These are phyloP conservation scores for Aspergillus quadrilineatus DNA, from an alignment of 2,329 filamentous ascomycete genomes.

Conservation along the genomic window DNA sequence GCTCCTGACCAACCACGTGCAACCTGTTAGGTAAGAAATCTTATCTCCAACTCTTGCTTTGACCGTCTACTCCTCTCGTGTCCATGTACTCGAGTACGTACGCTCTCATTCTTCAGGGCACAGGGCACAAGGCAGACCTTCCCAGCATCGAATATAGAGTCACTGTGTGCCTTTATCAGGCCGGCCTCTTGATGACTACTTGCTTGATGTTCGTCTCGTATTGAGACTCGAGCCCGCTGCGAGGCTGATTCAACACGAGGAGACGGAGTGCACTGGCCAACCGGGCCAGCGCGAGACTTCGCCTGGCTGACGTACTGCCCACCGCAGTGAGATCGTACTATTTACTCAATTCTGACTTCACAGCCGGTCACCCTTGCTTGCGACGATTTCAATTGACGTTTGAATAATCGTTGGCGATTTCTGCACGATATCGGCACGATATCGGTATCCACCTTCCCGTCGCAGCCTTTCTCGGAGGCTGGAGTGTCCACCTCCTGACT, in stretches of 20 bases:
- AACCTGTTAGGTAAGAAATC: slow-evolving; percentile 6
- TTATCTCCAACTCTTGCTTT: slow-evolving; percentile 2
- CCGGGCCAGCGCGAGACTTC: too few relatives aligned
- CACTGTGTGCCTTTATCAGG: neutral
- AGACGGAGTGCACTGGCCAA: neutral
- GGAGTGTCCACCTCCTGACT: too few relatives aligned
- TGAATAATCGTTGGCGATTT: too few relatives aligned
- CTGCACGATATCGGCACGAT: neutral
- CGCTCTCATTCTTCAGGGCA: neutral
- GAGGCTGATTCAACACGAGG: neutral
- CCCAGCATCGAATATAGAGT: neutral
- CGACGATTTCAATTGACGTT: too few relatives aligned
- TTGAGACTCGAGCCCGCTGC: neutral
- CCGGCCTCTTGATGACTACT: neutral
- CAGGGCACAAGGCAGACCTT: slow-evolving; percentile 6
- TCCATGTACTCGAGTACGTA: too few relatives aligned
- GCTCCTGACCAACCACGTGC: neutral
- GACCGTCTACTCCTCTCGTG: neutral
- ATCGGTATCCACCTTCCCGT: too few relatives aligned
- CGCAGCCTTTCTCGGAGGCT: too few relatives aligned
- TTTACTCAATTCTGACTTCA: too few relatives aligned
- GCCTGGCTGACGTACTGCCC: too few relatives aligned
- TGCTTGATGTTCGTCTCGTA: too few relatives aligned
- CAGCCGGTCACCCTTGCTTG: too few relatives aligned
- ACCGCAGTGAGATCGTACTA: too few relatives aligned